A percentile compares a stretch with the other conserved stretches of the same genome.
Evolutionary conservation across 352 stramenopile genomes (phyloP).

Genomic region (Pythium apleroticum): DNA sequence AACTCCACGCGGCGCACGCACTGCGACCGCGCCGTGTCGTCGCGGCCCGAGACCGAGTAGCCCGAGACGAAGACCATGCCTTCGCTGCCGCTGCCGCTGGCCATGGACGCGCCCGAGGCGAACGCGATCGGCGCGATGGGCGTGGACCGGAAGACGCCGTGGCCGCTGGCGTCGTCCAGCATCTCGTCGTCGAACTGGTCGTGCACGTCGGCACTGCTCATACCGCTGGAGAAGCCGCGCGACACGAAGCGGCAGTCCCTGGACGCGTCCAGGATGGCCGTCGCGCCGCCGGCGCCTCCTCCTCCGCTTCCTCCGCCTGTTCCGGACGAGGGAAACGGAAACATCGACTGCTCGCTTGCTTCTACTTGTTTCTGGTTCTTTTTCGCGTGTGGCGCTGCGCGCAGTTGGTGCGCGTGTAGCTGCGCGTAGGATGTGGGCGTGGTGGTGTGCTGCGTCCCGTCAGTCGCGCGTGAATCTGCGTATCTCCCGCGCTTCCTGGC

Average conservation of each 20-base stretch:
- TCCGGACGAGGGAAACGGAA: conserved; percentile 16
- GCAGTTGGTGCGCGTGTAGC: background rate
- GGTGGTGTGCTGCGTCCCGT: background rate
- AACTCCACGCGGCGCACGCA: conserved; percentile 43
- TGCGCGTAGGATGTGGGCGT: background rate
- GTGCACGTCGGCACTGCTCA: conserved; percentile 3
- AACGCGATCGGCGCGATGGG: conserved; percentile 32
- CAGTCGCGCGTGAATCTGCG: conserved; percentile 3
- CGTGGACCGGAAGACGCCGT: conserved; percentile 56
- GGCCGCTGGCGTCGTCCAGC: conserved; percentile 39
- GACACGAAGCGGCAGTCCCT: conserved; percentile 48
- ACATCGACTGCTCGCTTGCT: conserved; percentile 6
- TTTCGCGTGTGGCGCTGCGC: background rate
- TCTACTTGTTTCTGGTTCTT: background rate
- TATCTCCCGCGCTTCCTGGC: conserved; percentile 1
- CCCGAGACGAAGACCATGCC: conserved; percentile 33
- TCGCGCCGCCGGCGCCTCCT: conserved; percentile 15
- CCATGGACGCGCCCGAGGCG: conserved; percentile 6
- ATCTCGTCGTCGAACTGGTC: conserved; percentile 51
- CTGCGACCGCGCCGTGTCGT: conserved; percentile 27
- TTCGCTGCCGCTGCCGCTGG: conserved; percentile 8
- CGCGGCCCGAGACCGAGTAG: conserved; percentile 28
- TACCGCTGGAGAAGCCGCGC: conserved; percentile 31
- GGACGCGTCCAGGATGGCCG: conserved; percentile 18
- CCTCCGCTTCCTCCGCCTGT: conserved; percentile 1